These are phyloP conservation scores for Zygosaccharomyces rouxii DNA, from an alignment of 805 yeast species.

Conservation along the genomic window DNA sequence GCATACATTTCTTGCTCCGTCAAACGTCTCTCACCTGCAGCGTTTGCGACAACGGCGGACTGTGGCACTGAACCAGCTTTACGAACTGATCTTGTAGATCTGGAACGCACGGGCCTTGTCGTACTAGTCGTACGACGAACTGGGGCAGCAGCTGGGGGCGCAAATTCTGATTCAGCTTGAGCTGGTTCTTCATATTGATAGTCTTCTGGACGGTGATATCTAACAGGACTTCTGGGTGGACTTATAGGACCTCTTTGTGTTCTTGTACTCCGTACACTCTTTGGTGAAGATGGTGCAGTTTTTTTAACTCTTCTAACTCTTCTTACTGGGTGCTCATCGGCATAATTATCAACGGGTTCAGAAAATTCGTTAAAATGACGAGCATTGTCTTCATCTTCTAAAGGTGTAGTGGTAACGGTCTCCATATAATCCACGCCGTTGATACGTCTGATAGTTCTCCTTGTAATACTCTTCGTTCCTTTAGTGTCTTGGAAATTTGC, in stretches of 20 bases:
- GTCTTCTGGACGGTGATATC: not conserved
- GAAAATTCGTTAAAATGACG: conserved; percentile 32
- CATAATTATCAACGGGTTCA: conserved; percentile 14
- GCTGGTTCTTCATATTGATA: not conserved
- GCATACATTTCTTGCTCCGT: conserved; percentile 48
- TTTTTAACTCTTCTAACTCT: conserved; percentile 2
- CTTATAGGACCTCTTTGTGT: not conserved
- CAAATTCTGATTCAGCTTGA: not conserved
- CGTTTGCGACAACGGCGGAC: not conserved
- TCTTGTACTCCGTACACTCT: not conserved
- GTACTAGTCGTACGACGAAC: not conserved
- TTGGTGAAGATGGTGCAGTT: not conserved
- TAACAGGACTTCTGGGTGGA: not conserved
- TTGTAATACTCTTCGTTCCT: conserved; percentile 53
- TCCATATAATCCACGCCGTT: conserved; percentile 48
- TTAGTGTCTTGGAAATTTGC: conserved; percentile 46
- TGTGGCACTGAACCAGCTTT: not conserved
- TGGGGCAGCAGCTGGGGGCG: not conserved
- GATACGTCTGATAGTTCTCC: conserved; percentile 46
- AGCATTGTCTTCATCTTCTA: conserved; percentile 25
- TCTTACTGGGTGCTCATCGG: conserved; percentile 5
- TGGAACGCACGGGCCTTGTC: not conserved
- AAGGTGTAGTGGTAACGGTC: conserved; percentile 41
- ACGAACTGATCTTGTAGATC: not conserved
- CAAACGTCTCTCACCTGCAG: conserved; percentile 8